Evolutionary conservation across 192 early-diverging fungal genomes (phyloP).

Genomic region (Phlyctochytrium arcticum): DNA sequence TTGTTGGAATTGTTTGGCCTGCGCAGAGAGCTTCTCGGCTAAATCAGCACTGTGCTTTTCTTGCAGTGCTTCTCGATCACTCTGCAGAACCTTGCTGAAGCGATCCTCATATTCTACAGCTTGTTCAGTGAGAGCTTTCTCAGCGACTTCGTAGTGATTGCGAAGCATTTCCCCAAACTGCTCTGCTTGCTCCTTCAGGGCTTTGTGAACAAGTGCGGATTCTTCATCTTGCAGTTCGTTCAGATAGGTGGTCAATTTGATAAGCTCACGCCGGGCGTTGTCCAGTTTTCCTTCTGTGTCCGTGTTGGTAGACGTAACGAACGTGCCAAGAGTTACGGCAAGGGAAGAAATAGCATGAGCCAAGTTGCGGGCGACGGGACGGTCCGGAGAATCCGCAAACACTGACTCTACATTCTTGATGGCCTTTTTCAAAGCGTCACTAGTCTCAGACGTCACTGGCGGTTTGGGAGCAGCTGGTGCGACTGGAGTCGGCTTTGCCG

Average conservation of each 20-base stretch:
- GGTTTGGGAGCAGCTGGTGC: background rate
- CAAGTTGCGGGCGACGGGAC: background rate
- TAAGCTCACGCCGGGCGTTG: slow-evolving; percentile 11
- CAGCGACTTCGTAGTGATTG: slow-evolving; percentile 33
- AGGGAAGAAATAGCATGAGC: slow-evolving; percentile 3
- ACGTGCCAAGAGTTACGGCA: slow-evolving; percentile 2
- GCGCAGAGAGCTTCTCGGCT: slow-evolving; percentile 28
- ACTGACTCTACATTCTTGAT: background rate
- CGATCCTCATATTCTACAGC: slow-evolving; percentile 40
- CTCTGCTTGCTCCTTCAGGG: slow-evolving; percentile 46
- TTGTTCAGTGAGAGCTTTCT: slow-evolving; percentile 59
- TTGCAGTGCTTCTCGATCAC: slow-evolving; percentile 44
- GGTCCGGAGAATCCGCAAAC: background rate
- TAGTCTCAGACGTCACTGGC: background rate
- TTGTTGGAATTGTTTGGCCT: slow-evolving; percentile 40
- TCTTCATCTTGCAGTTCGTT: slow-evolving; percentile 25
- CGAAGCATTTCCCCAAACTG: slow-evolving; percentile 48
- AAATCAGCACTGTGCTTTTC: slow-evolving; percentile 47
- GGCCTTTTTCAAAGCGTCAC: background rate
- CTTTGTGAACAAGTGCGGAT: slow-evolving; percentile 28
- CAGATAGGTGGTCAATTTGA: slow-evolving; percentile 8
- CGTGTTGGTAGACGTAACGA: background rate
- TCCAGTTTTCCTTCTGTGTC: slow-evolving; percentile 8
- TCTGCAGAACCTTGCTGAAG: slow-evolving; percentile 40
- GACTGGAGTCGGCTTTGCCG: background rate